Base-by-base conservation (phyloP, 306 rosid genomes). In the Pterocarpus macrocarpus region DNA sequence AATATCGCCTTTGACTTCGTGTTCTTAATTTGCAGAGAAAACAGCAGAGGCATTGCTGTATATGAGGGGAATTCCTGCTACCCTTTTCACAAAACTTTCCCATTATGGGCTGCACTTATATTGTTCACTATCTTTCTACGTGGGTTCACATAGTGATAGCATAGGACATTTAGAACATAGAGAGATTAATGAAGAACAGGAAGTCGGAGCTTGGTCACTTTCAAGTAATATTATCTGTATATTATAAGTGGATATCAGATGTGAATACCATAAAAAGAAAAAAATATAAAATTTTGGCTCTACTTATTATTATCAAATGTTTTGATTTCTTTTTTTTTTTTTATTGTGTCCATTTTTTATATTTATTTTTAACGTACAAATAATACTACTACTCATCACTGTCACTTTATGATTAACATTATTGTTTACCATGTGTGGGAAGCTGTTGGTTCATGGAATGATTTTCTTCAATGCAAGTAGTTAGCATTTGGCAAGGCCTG, bases 41-140 rank as follows among this genome's bases (percentile, higher is more conserved):
- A 22, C 28, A 22, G 28, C 28, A 22, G 28, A 6, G 4, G 53
- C 81, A 63, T 76, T 76, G 81, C 70, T 69, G 44, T 82, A 58
- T 82, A 64, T 71, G 70, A 82, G 73, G 78, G 83, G 90, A 84
- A 88, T 82, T 87, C 82, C 86, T 77, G 82, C 52, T 43, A 44
- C 41, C 59, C 78, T 68, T 67, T 55, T 17, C 56, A 65, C 17
- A 30, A 30, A 55, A 12, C 9, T 41, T 85, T 87, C 64, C 83
- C 82, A 7, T 68, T 67, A 7, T 32, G 62, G 82, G 85, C 33
- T 49, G 59, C 22, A 64, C 71, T 77, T 83, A 69, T 67, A 44
- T 73, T 58, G 5, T 47, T 65, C 65, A 55, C 45, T 57, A 56
- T 61, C 50, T 44, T 61, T 63, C 9, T 9, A 15, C 63, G 15